Base-by-base conservation (phyloP, 371 early-diverging fungal species). In the Mortierella sp. region DNA sequence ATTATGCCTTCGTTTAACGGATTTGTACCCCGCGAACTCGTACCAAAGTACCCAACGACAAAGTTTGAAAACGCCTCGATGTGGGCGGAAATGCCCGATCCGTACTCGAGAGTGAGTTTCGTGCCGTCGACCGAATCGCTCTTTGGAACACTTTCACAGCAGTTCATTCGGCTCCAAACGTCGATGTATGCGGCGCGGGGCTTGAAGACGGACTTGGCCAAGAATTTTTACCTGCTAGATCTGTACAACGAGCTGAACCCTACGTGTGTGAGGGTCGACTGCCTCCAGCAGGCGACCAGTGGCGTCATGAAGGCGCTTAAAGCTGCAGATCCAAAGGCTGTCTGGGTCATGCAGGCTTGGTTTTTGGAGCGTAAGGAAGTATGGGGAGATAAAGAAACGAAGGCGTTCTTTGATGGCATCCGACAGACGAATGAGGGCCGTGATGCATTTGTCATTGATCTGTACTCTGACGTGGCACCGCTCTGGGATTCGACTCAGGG, bases 321-420 rank as follows among this genome's bases (percentile, higher is more conserved):
- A 34, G 30, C n/a, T 2, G 78, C 78, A 4, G 78, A 76, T 42
- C 78, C 78, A 17, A 56, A 70, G 30, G 65, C 78, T 2, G 56
- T 69, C 23, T 76, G 78, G 78, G 51, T 54, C 9, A 64, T 76
- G 70, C 78, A 76, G 37, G 65, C 70, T 5, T 76, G 78, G 78
- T 76, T 76, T 51, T 43, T 76, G 34, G 2, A 58, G 9, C 42
- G 51, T 21, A 17, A 23, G 1, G 51, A 64, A 9, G 41, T 64
- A 32, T 76, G 78, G 70, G 37, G 53, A 11, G 39, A 26, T 2
- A 31, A 30, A 0, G 64, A 57, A 42, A 70, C 58, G 1, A 70
- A 61, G 59, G 70, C 70, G 8, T 76, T 70, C 59, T 76, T 76
- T 56, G 78, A 76, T 37, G 78, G 78, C 11, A 76, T 76, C 28